Conservation (phyloP, 208 protist species). For the Leishmania martiniquensis region DNA sequence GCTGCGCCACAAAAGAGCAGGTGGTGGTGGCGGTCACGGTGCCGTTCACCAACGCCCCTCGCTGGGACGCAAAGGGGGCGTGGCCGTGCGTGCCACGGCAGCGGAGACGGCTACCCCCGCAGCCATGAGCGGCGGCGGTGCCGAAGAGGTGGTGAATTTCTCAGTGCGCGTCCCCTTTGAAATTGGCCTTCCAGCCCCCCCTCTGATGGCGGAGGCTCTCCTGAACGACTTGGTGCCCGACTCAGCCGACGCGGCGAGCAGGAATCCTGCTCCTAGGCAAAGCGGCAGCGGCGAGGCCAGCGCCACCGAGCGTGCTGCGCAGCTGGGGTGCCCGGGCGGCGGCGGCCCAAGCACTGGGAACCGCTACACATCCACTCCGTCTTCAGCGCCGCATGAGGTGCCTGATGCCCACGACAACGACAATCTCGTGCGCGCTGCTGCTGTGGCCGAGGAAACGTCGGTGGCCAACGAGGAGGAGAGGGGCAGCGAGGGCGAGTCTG, state of each 20-base stretch:
- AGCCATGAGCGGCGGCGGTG: not conserved
- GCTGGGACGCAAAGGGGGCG: not conserved
- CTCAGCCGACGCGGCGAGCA: not conserved
- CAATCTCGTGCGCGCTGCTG: slow-evolving; percentile 7
- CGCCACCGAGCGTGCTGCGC: not conserved
- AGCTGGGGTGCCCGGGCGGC: not conserved
- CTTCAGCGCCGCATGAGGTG: slow-evolving; percentile 31
- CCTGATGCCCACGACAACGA: slow-evolving; percentile 18
- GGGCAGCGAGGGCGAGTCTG: slow-evolving; percentile 7
- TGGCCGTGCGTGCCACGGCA: not conserved
- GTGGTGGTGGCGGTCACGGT: not conserved
- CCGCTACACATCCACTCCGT: slow-evolving; percentile 23
- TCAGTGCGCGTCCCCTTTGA: slow-evolving; percentile 32
- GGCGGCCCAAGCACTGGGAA: slow-evolving; percentile 2
- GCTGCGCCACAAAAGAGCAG: not conserved
- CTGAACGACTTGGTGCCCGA: slow-evolving; percentile 4
- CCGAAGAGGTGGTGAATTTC: slow-evolving; percentile 24
- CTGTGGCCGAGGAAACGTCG: slow-evolving; percentile 10
- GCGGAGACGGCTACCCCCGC: not conserved
- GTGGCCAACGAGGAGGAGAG: slow-evolving; percentile 12
- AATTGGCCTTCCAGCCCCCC: slow-evolving; percentile 18
- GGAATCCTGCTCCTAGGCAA: not conserved
- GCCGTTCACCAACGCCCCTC: not conserved
- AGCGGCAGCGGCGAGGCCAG: not conserved
- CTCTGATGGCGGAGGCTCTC: not conserved